A percentile compares a stretch with the other conserved stretches of the same genome.
Conservation (phyloP, 2,329 filamentous ascomycete species). For the Alternaria consortialis region DNA sequence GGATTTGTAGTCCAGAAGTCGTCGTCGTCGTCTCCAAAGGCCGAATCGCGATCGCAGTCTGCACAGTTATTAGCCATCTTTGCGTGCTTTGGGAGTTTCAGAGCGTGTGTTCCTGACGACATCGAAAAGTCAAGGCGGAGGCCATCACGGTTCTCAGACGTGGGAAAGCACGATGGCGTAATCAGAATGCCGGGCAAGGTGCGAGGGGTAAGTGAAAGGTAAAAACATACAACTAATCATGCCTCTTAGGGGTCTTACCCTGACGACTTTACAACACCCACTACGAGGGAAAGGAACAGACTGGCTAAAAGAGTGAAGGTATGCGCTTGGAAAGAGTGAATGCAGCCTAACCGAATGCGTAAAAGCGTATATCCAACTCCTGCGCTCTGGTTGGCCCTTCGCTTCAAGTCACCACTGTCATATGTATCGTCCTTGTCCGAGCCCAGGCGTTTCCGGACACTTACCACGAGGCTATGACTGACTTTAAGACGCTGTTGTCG, state of each 20-base stretch:
- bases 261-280: not conserved
- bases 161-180: conserved; percentile 8
- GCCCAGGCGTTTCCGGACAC: not conserved
- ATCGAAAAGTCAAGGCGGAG: conserved; percentile 13
- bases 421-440: conserved; percentile 2
- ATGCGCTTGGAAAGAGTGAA: conserved; percentile 9
- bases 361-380: conserved; percentile 11
- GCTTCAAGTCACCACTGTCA: conserved; percentile 2
- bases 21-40: conserved; percentile 45
- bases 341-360: conserved; percentile 5
- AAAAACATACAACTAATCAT: conserved; percentile 9
- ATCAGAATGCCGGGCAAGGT: conserved; percentile 1
- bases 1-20: conserved; percentile 32
- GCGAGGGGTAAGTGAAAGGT: not conserved
- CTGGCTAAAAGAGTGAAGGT: not conserved
- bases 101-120: conserved; percentile 8
- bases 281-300: not conserved
- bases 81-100: conserved; percentile 12
- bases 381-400: conserved; percentile 10
- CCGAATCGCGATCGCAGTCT: conserved; percentile 45
- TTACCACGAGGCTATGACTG: not conserved
- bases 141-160: conserved; percentile 17
- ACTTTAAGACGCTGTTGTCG: not conserved
- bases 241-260: conserved; percentile 1
- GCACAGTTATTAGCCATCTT: conserved; percentile 40